Evolutionary conservation across 2,329 filamentous ascomycete species (phyloP).

Genomic region (Eurotiales sp.): DNA sequence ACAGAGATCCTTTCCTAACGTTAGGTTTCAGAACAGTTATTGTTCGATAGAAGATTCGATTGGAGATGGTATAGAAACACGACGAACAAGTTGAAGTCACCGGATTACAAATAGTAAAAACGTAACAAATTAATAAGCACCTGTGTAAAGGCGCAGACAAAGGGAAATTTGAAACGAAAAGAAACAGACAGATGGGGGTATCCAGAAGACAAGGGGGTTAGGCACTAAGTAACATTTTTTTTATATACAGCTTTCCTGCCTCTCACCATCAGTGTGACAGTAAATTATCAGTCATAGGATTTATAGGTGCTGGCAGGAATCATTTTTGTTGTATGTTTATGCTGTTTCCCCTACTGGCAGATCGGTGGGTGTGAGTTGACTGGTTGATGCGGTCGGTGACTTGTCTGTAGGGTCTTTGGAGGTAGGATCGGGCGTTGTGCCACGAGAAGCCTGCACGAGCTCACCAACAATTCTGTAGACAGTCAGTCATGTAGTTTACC

Average conservation of each 20-base stretch:
- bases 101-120: neutral
- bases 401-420: slow-evolving; percentile 27
- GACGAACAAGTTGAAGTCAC: neutral
- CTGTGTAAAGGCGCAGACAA: neutral
- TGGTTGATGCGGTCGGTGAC: slow-evolving; percentile 10
- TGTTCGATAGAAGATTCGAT: neutral
- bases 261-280: too few species aligned
- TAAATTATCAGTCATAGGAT: too few species aligned
- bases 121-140: neutral
- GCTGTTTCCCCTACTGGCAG: neutral
- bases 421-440: slow-evolving; percentile 28
- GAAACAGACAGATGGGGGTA: slow-evolving; percentile 4
- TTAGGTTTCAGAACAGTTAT: neutral
- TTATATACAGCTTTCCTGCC: slow-evolving; percentile 1
- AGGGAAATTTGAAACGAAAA: neutral
- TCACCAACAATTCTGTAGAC: slow-evolving; percentile 35
- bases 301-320: neutral
- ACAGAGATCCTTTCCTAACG: too few species aligned
- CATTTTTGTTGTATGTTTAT: neutral
- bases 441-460: slow-evolving; percentile 32
- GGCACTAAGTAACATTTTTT: neutral
- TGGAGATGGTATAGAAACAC: neutral
- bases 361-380: neutral
- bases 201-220: neutral
- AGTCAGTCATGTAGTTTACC: slow-evolving; percentile 8